phyloP scores from a whole-genome alignment of 2,329 filamentous ascomycete genomes.

The Microcera coccophila region DNA sequence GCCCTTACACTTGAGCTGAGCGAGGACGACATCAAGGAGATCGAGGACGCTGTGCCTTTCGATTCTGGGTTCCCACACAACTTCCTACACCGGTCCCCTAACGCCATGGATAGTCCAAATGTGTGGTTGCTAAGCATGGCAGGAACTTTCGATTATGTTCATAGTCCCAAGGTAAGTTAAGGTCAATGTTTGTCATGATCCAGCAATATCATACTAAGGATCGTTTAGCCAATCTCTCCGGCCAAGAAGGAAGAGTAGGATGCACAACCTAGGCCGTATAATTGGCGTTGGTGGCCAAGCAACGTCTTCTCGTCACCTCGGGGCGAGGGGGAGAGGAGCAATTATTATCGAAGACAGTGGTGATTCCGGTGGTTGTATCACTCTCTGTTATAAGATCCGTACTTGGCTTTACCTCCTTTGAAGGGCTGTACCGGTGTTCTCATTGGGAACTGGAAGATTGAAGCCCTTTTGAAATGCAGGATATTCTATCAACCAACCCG shows the following conservation, averaged over 20 bases:
- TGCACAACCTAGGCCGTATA: slow-evolving; percentile 28
- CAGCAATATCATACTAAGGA: neutral
- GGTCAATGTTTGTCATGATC: too few relatives aligned
- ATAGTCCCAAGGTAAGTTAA: slow-evolving; percentile 34
- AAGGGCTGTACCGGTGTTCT: too few relatives aligned
- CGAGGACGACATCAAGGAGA: slow-evolving; percentile 59
- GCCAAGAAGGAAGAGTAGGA: slow-evolving; percentile 42
- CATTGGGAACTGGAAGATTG: too few relatives aligned
- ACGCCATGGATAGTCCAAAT: slow-evolving; percentile 37
- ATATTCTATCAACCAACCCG: too few relatives aligned
- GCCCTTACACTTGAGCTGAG: slow-evolving; percentile 59
- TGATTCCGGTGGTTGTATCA: too few relatives aligned
- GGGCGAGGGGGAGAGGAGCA: neutral
- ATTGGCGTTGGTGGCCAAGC: slow-evolving; percentile 32
- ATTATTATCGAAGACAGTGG: neutral
- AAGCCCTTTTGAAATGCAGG: too few relatives aligned
- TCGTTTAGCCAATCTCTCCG: slow-evolving; percentile 38
- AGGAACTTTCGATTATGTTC: slow-evolving; percentile 50
- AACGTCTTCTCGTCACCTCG: neutral
- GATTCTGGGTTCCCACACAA: slow-evolving; percentile 64
- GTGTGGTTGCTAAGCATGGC: slow-evolving; percentile 45
- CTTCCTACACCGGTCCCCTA: slow-evolving; percentile 48
- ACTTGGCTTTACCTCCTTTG: too few relatives aligned
- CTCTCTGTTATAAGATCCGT: too few relatives aligned
- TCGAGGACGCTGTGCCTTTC: slow-evolving; percentile 60